These are phyloP conservation scores for Aristolochia contorta DNA, from an alignment of 164 flowering plant genomes.

Conservation along the genomic window DNA sequence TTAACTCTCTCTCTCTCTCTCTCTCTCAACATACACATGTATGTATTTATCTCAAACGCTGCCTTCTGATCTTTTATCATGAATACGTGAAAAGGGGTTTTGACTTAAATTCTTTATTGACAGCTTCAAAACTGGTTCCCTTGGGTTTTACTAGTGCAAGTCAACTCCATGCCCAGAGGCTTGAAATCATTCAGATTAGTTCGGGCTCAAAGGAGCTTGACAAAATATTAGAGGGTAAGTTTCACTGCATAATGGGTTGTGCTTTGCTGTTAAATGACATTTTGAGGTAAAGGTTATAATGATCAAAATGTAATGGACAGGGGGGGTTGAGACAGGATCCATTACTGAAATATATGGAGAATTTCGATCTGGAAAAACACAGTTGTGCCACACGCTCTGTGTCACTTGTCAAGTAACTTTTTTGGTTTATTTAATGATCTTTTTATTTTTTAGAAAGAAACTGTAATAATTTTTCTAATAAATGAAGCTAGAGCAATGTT, in stretches of 20 bases:
- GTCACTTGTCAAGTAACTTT: constrained; percentile 88
- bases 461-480: no score
- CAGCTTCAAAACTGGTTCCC: constrained; percentile 87
- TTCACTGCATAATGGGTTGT: background rate
- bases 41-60: background rate
- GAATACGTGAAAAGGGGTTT: background rate
- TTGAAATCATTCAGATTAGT: constrained; percentile 79
- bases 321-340: constrained; percentile 92
- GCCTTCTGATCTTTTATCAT: no score
- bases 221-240: constrained; percentile 70
- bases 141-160: constrained; percentile 92
- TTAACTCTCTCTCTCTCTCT: background rate
- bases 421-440: background rate
- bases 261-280: background rate
- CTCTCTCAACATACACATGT: background rate
- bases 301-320: constrained; percentile 21
- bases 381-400: constrained; percentile 89
- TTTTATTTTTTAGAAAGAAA: no score
- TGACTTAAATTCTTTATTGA: background rate
- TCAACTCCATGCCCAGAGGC: constrained; percentile 88
- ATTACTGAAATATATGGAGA: constrained; percentile 95
- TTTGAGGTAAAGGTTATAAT: background rate
- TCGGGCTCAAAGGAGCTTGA: constrained; percentile 94
- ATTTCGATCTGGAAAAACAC: constrained; percentile 94
- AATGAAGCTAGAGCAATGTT: no score